These are phyloP conservation scores for Fusarium globosum DNA, from an alignment of 2,329 filamentous ascomycete genomes.

Conservation along the genomic window DNA sequence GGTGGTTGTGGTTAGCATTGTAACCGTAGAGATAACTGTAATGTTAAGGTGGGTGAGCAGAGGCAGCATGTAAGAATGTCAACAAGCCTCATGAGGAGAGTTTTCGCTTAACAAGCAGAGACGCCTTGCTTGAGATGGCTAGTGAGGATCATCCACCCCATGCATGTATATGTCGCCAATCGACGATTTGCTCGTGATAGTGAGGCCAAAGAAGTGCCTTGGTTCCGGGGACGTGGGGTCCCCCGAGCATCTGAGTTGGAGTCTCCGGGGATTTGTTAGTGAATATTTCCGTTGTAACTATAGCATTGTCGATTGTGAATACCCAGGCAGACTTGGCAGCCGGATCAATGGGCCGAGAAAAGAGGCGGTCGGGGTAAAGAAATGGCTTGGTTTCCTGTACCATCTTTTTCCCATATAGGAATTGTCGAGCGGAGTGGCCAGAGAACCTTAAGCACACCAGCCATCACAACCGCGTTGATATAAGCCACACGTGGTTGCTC, in stretches of 20 bases:
- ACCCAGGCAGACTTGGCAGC: slow-evolving; percentile 40
- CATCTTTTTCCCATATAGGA: slow-evolving; percentile 21
- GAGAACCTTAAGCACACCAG: slow-evolving; percentile 10
- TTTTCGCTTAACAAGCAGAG: slow-evolving; percentile 28
- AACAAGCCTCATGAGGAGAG: slow-evolving; percentile 27
- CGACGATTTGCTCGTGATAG: slow-evolving; percentile 39
- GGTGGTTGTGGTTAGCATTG: slow-evolving; percentile 22
- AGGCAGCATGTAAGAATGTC: slow-evolving; percentile 5
- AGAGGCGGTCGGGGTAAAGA: slow-evolving; percentile 22
- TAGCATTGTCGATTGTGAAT: slow-evolving; percentile 15
- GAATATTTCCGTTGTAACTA: slow-evolving; percentile 34
- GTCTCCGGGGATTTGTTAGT: slow-evolving; percentile 15
- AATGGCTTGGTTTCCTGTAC: slow-evolving; percentile 14
- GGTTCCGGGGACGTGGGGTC: slow-evolving; percentile 37
- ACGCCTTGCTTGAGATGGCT: slow-evolving; percentile 36
- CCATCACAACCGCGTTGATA: slow-evolving; percentile 13
- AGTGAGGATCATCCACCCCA: slow-evolving; percentile 37
- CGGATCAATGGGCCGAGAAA: slow-evolving; percentile 42
- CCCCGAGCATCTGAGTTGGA: slow-evolving; percentile 23
- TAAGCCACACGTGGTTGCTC: slow-evolving; percentile 31
- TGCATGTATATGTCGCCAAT: slow-evolving; percentile 38
- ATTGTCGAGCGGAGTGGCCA: slow-evolving; percentile 21
- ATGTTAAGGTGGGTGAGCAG: slow-evolving; percentile 12
- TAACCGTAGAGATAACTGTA: slow-evolving; percentile 29
- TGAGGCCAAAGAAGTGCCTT: slow-evolving; percentile 20